Percentiles rank a stretch among this genome's conserved stretches.
phyloP scores from a whole-genome alignment of 306 rosid species.

The Mucuna pruriens region DNA sequence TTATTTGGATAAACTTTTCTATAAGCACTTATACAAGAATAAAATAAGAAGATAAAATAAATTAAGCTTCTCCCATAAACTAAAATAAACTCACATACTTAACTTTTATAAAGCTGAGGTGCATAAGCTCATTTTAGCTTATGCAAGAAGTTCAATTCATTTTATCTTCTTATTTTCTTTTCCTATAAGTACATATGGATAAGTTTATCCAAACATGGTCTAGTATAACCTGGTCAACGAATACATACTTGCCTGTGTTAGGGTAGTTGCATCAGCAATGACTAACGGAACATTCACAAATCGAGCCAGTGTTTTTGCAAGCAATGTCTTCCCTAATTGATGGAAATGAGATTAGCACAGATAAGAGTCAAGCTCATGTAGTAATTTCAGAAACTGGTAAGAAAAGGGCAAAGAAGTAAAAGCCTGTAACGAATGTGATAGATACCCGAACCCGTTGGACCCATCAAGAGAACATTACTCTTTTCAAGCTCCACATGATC shows the following conservation, averaged over 20 bases:
- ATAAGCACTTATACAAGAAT: too few species aligned
- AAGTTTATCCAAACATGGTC: too few species aligned
- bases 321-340: conserved; percentile 84
- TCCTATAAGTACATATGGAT: too few species aligned
- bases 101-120: too few species aligned
- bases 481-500: conserved; percentile 82
- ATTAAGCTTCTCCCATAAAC: too few species aligned
- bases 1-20: too few species aligned
- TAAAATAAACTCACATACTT: too few species aligned
- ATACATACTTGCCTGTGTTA: conserved; percentile 73
- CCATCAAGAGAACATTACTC: conserved; percentile 95
- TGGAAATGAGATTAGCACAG: conserved; percentile 40
- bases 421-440: neutral
- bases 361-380: conserved; percentile 13
- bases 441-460: conserved; percentile 94
- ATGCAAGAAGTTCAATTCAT: too few species aligned
- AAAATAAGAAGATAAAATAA: too few species aligned
- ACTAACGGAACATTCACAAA: conserved; percentile 92
- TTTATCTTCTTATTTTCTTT: too few species aligned
- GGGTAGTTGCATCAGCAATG: conserved; percentile 88
- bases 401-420: neutral
- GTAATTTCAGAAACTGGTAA: neutral
- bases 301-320: conserved; percentile 90
- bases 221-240: conserved; percentile 10
- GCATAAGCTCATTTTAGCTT: too few species aligned